Percentiles rank a stretch among this genome's conserved stretches.
Evolutionary conservation across 108 stramenopile genomes (phyloP).

Genomic region (Cyclotella distinguenda): DNA sequence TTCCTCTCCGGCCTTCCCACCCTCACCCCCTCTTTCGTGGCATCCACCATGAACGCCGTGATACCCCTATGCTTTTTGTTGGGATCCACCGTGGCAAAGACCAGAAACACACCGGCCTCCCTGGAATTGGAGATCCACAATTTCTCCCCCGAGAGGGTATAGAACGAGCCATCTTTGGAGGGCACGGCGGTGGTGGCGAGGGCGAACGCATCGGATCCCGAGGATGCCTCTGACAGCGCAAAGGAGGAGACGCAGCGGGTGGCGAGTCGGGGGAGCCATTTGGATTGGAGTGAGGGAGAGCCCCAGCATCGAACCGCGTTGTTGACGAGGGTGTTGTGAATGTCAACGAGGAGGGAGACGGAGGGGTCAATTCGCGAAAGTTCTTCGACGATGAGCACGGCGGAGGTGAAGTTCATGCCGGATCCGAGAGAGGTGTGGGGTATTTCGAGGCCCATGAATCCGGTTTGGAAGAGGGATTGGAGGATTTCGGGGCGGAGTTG

Average conservation of each 20-base stretch:
- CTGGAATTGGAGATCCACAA: slow-evolving; percentile 92
- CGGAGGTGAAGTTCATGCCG: slow-evolving; percentile 85
- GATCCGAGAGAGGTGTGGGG: slow-evolving; percentile 75
- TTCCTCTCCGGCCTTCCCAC: slow-evolving; percentile 92
- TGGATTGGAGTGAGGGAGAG: slow-evolving; percentile 59
- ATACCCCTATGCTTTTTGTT: slow-evolving; percentile 91
- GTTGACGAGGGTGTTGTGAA: slow-evolving; percentile 95
- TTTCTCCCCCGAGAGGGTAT: slow-evolving; percentile 88
- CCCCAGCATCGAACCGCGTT: slow-evolving; percentile 95
- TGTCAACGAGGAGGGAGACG: slow-evolving; percentile 89
- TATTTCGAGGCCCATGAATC: slow-evolving; percentile 87
- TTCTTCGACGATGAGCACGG: slow-evolving; percentile 93
- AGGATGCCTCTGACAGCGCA: slow-evolving; percentile 87
- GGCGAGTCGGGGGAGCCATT: slow-evolving; percentile 89
- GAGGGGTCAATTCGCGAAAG: slow-evolving; percentile 90
- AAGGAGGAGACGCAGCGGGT: slow-evolving; percentile 83
- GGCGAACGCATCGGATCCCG: slow-evolving; percentile 94
- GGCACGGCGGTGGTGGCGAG: slow-evolving; percentile 80
- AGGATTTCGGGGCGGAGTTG: slow-evolving; percentile 71
- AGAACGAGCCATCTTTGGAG: slow-evolving; percentile 75
- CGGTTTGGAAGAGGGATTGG: slow-evolving; percentile 76
- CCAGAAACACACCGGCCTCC: slow-evolving; percentile 89
- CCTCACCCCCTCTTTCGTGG: slow-evolving; percentile 70
- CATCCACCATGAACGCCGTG: slow-evolving; percentile 93
- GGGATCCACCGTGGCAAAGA: slow-evolving; percentile 90